phyloP scores from a whole-genome alignment of 1,284 basidiomycete genomes.

The Sporisorium graminicola region DNA sequence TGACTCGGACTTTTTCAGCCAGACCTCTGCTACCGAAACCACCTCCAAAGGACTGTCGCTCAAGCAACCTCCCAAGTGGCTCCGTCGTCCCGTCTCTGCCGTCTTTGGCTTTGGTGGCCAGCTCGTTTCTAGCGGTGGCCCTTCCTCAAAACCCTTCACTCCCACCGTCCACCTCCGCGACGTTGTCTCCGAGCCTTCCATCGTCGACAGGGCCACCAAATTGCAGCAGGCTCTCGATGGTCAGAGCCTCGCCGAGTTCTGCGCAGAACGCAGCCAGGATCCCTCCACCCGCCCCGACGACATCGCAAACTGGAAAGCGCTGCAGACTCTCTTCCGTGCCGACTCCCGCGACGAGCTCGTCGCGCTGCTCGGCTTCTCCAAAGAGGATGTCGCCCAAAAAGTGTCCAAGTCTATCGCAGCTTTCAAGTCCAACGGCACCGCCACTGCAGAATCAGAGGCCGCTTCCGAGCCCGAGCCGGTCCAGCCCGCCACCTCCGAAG shows the following conservation, averaged over 20 bases:
- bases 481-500: slow-evolving; percentile 70
- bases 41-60: slow-evolving; percentile 66
- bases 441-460: slow-evolving; percentile 53
- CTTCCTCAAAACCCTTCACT: slow-evolving; percentile 61
- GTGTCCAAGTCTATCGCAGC: slow-evolving; percentile 85
- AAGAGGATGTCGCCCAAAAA: slow-evolving; percentile 82
- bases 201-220: slow-evolving; percentile 82
- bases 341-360: slow-evolving; percentile 91
- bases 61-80: slow-evolving; percentile 91
- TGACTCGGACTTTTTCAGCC: slow-evolving; percentile 81
- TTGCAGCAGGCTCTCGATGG: slow-evolving; percentile 79
- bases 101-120: slow-evolving; percentile 95
- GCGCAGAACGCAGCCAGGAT: slow-evolving; percentile 61
- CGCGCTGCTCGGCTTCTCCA: slow-evolving; percentile 90
- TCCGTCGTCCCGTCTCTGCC: slow-evolving; percentile 83
- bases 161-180: slow-evolving; percentile 69
- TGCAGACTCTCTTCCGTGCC: slow-evolving; percentile 88
- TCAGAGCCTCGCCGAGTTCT: slow-evolving; percentile 63
- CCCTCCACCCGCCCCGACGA: slow-evolving; percentile 71
- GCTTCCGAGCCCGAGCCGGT: slow-evolving; percentile 62
- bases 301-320: slow-evolving; percentile 80
- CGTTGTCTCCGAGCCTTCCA: slow-evolving; percentile 78
- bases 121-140: slow-evolving; percentile 75
- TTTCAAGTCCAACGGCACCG: slow-evolving; percentile 70
- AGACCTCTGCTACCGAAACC: slow-evolving; percentile 73